Evolutionary conservation across 805 yeast genomes (phyloP).

Genomic region (Nakazawaea holstii): DNA sequence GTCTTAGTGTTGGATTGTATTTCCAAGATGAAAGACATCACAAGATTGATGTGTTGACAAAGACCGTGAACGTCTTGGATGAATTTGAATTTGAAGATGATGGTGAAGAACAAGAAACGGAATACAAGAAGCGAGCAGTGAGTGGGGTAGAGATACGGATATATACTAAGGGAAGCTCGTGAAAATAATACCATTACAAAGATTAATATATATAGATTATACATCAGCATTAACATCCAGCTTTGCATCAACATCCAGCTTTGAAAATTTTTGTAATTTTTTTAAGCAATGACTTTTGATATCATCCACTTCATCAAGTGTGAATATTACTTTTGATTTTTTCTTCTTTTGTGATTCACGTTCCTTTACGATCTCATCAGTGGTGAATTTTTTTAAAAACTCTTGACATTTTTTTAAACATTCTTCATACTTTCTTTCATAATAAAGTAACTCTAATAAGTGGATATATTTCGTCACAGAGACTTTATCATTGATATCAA

Average conservation of each 20-base stretch:
- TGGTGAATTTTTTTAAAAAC: conserved; percentile 27
- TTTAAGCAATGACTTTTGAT: conserved; percentile 35
- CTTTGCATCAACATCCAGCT: too few species aligned
- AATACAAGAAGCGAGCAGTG: conserved; percentile 37
- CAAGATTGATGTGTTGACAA: conserved; percentile 57
- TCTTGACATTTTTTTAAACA: conserved; percentile 42
- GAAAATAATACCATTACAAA: too few species aligned
- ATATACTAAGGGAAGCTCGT: conserved; percentile 18
- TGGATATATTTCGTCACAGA: conserved; percentile 51
- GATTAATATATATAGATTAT: conserved; percentile 2
- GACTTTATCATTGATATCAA: conserved; percentile 37
- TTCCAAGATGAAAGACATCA: conserved; percentile 46
- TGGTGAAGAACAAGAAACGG: conserved; percentile 27
- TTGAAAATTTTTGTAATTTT: conserved; percentile 11
- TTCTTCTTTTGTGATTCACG: conserved; percentile 26
- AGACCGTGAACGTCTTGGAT: conserved; percentile 65
- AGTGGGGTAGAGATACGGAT: conserved; percentile 42
- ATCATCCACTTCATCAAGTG: conserved; percentile 44
- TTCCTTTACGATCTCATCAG: conserved; percentile 20
- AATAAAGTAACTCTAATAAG: conserved; percentile 62
- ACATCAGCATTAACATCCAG: conserved; percentile 3
- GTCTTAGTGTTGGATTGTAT: conserved; percentile 55
- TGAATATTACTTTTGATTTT: conserved; percentile 39
- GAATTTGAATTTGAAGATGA: conserved; percentile 38
- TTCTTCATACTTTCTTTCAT: conserved; percentile 38